phyloP scores from a whole-genome alignment of 2,329 filamentous ascomycete species.

The Verticillium isaacii region DNA sequence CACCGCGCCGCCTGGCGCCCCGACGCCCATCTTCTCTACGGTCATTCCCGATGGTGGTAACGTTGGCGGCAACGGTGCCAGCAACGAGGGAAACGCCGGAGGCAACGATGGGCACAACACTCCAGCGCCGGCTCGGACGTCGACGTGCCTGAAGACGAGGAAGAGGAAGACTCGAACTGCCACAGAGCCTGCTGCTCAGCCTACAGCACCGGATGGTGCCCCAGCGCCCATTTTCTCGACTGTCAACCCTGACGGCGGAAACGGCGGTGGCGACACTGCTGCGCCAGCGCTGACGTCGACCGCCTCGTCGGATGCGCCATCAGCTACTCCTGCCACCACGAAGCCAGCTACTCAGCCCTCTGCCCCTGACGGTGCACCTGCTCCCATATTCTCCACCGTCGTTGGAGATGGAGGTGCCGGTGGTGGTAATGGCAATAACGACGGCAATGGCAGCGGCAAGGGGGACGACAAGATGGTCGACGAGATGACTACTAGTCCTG shows the following conservation, averaged over 20 bases:
- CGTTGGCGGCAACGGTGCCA: conserved; percentile 1
- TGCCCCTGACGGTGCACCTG: not conserved
- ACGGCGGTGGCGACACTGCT: conserved; percentile 5
- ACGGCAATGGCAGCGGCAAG: conserved; percentile 1
- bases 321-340: not conserved
- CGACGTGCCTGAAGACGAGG: not conserved
- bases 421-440: conserved; percentile 3
- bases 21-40: not conserved
- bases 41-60: not conserved
- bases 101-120: conserved; percentile 6
- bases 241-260: not conserved
- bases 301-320: not conserved
- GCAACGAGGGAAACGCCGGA: conserved; percentile 1
- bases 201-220: not conserved
- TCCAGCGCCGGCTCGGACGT: conserved; percentile 12
- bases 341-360: not conserved
- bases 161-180: not conserved
- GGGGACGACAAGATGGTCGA: not conserved
- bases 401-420: not conserved
- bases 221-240: not conserved
- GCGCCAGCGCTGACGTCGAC: not conserved
- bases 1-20: not conserved
- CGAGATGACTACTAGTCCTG: conserved; percentile 15
- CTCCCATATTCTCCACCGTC: conserved; percentile 1
- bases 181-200: not conserved